Evolutionary conservation across 2,329 filamentous ascomycete genomes (phyloP).

Genomic region (Neofusicoccum parvum): DNA sequence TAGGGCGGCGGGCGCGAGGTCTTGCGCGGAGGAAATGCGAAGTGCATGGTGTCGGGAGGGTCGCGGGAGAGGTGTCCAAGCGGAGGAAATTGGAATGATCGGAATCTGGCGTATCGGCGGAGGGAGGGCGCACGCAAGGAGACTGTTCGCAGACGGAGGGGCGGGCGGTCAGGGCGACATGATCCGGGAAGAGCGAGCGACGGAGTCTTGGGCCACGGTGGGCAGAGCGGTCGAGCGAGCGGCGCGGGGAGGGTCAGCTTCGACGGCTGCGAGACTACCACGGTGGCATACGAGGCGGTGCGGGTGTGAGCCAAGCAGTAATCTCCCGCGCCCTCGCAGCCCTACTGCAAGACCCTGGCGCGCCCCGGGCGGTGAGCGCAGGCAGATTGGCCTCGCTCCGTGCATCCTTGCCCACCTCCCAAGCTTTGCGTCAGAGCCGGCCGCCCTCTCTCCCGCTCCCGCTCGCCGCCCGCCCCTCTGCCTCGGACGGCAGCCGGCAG

Average conservation of each 20-base stretch:
- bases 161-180: conserved; percentile 12
- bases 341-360: not conserved
- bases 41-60: conserved; percentile 67
- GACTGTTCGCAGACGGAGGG: not conserved
- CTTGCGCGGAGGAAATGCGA: conserved; percentile 85
- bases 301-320: not conserved
- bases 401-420: not conserved
- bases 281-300: conserved; percentile 16
- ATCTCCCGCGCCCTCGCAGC: not conserved
- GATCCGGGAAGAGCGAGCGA: not conserved
- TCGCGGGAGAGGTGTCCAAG: not conserved
- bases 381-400: not conserved
- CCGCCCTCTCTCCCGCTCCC: not conserved
- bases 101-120: conserved; percentile 10
- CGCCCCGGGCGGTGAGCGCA: conserved; percentile 7
- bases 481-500: not conserved
- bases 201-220: not conserved
- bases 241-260: not conserved
- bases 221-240: not conserved
- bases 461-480: not conserved
- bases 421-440: not conserved
- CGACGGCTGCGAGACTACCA: not conserved
- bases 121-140: conserved; percentile 19
- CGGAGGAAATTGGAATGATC: not conserved
- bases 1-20: conserved; percentile 75